Evolutionary conservation across 2,329 filamentous ascomycete species (phyloP).

Genomic region (Colletotrichum sp.): DNA sequence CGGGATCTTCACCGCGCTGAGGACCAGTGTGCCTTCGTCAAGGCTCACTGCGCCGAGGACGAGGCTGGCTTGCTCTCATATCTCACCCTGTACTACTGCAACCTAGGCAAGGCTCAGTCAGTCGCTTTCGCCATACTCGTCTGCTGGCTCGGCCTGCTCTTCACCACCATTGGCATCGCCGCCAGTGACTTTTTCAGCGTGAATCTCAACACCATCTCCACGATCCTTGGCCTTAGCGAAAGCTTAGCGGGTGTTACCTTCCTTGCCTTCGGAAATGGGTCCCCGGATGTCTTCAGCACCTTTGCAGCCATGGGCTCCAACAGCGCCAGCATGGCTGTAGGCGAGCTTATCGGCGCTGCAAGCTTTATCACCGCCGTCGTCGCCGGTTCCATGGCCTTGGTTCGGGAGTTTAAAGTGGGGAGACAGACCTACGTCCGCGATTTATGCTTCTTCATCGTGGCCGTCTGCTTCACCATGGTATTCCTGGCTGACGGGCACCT

Average conservation of each 20-base stretch:
- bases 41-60: conserved; percentile 82
- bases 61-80: conserved; percentile 91
- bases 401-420: conserved; percentile 92
- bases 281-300: conserved; percentile 97
- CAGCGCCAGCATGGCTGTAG: conserved; percentile 94
- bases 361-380: conserved; percentile 97
- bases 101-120: conserved; percentile 69
- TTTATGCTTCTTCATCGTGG: conserved; percentile 88
- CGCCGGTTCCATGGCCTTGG: conserved; percentile 94
- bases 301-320: conserved; percentile 98
- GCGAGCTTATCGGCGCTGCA: conserved; percentile 92
- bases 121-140: conserved; percentile 81
- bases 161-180: conserved; percentile 96
- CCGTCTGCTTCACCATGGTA: conserved; percentile 84
- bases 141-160: conserved; percentile 85
- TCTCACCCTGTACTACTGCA: conserved; percentile 89
- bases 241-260: conserved; percentile 97
- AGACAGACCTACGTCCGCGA: conserved; percentile 90
- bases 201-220: conserved; percentile 92
- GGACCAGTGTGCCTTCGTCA: conserved; percentile 89
- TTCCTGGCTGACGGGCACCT: conserved; percentile 87
- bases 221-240: conserved; percentile 89
- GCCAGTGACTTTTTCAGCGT: conserved; percentile 99
- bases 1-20: conserved; percentile 76
- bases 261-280: conserved; percentile 95